These are phyloP conservation scores for Eucalyptus cloeziana DNA, from an alignment of 345 rosid species.

Conservation along the genomic window DNA sequence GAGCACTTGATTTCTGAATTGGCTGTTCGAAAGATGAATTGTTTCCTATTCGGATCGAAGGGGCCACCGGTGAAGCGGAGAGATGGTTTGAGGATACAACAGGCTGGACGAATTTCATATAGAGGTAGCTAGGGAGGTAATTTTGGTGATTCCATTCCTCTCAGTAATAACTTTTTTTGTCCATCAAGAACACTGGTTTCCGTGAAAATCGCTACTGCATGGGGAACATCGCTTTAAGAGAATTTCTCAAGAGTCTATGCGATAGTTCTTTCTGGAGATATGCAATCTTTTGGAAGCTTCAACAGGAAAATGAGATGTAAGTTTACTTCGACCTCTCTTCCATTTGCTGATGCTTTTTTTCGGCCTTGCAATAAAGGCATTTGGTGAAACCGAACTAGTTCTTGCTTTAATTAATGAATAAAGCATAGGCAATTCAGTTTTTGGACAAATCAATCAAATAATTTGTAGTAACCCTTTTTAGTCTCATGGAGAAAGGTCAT, in stretches of 20 bases:
- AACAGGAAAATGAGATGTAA: background rate
- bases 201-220: background rate
- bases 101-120: background rate
- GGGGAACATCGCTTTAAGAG: background rate
- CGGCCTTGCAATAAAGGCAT: background rate
- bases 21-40: background rate
- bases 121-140: background rate
- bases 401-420: background rate
- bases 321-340: background rate
- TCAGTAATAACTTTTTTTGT: background rate
- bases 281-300: background rate
- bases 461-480: background rate
- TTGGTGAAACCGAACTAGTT: background rate
- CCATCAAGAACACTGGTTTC: background rate
- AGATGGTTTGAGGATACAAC: background rate
- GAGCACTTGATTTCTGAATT: background rate
- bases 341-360: background rate
- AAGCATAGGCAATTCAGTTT: background rate
- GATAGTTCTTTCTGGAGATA: background rate
- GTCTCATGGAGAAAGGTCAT: background rate
- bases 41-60: background rate
- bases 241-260: background rate
- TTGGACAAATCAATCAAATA: background rate
- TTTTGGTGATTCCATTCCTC: background rate
- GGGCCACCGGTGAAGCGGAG: background rate